Conservation (phyloP, 2,329 filamentous ascomycete species). For the Aspergillus neotritici region DNA sequence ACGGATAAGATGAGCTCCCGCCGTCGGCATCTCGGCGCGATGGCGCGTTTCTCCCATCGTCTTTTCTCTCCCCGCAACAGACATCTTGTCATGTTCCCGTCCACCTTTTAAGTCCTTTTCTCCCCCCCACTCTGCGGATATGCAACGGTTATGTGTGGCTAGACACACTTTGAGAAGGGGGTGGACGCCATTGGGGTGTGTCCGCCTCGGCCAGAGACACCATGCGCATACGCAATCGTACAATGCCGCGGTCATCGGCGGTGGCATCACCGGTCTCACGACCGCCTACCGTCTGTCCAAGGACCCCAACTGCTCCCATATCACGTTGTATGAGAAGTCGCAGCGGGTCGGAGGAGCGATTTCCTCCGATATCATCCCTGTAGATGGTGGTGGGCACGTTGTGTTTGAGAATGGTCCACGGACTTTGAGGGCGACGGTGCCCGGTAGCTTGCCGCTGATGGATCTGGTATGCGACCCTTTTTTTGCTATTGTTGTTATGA, state of each 20-base stretch:
- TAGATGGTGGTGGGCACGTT: conserved; percentile 58
- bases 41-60: not conserved
- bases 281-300: conserved; percentile 70
- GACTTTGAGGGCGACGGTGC: conserved; percentile 56
- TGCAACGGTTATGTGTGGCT: conserved; percentile 23
- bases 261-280: conserved; percentile 75
- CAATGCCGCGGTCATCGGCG: conserved; percentile 66
- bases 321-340: conserved; percentile 75
- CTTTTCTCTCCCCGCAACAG: not conserved
- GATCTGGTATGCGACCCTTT: conserved; percentile 56
- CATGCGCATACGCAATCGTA: conserved; percentile 22
- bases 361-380: conserved; percentile 56
- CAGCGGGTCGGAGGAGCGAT: conserved; percentile 78
- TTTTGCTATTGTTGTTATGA: conserved; percentile 1
- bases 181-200: conserved; percentile 15
- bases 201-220: conserved; percentile 17
- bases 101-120: conserved; percentile 1
- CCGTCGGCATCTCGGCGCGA: too few species aligned
- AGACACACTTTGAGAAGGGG: conserved; percentile 17
- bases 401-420: conserved; percentile 81
- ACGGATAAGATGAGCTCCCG: too few species aligned
- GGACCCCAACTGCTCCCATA: conserved; percentile 60
- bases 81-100: not conserved
- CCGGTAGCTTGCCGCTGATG: conserved; percentile 61
- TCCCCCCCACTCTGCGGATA: conserved; percentile 15